Conservation (phyloP, 257 asterid species). For the Ligustrum vulgare region DNA sequence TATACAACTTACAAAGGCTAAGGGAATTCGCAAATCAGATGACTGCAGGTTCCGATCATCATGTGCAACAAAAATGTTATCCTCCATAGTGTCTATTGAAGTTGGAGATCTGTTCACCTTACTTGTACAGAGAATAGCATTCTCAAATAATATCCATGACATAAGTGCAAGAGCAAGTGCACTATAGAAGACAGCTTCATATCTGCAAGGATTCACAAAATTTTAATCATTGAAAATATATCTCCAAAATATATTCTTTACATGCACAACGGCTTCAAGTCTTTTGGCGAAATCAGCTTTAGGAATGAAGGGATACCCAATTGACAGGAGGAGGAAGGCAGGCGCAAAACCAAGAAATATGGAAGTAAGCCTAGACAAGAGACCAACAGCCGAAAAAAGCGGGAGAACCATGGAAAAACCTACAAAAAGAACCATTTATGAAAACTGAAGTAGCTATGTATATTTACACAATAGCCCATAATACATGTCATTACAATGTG, state of each 20-base stretch:
- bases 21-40: conserved; percentile 80
- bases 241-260: conserved; percentile 2
- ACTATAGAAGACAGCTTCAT: conserved; percentile 89
- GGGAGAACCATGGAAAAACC: conserved; percentile 86
- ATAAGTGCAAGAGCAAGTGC: conserved; percentile 84
- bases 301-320: conserved; percentile 64
- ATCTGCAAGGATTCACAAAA: conserved; percentile 51
- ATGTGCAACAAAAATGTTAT: conserved; percentile 37
- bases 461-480: not conserved
- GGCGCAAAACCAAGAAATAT: conserved; percentile 96
- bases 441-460: not conserved
- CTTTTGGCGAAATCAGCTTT: not conserved
- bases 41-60: conserved; percentile 61
- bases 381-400: conserved; percentile 72
- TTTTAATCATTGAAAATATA: conserved; percentile 7
- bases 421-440: conserved; percentile 31
- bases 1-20: conserved; percentile 69
- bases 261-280: conserved; percentile 11
- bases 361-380: conserved; percentile 82
- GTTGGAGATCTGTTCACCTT: conserved; percentile 45
- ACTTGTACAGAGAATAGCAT: conserved; percentile 50
- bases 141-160: conserved; percentile 94
- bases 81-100: conserved; percentile 44
- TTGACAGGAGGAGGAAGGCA: conserved; percentile 86
- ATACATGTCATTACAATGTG: not conserved